Base-by-base conservation (phyloP, 164 flowering plant species). In the Vitis rupestris region DNA sequence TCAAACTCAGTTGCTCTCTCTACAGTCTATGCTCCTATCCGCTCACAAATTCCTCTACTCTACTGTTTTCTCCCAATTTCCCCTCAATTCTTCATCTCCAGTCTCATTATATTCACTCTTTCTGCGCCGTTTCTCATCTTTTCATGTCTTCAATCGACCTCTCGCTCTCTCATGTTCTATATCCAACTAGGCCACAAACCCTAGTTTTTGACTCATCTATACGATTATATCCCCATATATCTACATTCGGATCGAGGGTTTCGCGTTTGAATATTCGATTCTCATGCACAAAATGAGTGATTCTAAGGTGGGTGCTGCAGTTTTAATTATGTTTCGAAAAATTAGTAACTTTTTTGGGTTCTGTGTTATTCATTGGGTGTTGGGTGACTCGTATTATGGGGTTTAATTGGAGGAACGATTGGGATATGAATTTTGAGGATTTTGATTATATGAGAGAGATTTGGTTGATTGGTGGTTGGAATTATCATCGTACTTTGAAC, bases 81-180 rank as follows among this genome's bases (percentile, higher is more conserved):
- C 4, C 44, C 7, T 6, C 44, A 37, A 37, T 37, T 37, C 44
- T 37, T 37, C 44, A 23, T 23, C 2, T 27, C 23, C 61, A 10
- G 7, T 37, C 44, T 61, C 16, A 58, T 58, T 74, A 64, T 72
- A 76, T 76, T 72, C 82, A 72, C 79, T 61, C 71, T 77, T 74
- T 54, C 49, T 37, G 54, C 53, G 53, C 61, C 10, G 63, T 48
- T 27, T 67, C 73, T 65, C 48, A 63, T 63, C 67, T 3, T 77
- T 79, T 77, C 82, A 82, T 82, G 85, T 82, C 85, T 82, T 67
- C 75, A 51, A 58, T 77, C 74, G 53, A 31, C 68, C 50, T 19
- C 67, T 19, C 56, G 54, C 51, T 49, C 48, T 50, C 56, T 19
- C 64, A 66, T 60, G 66, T 65, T 68, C 75, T 76, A 57, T 63